A percentile compares a stretch with the other conserved stretches of the same genome.
These are phyloP conservation scores for Penicillium nordicum DNA, from an alignment of 2,329 filamentous ascomycete genomes.

Conservation along the genomic window DNA sequence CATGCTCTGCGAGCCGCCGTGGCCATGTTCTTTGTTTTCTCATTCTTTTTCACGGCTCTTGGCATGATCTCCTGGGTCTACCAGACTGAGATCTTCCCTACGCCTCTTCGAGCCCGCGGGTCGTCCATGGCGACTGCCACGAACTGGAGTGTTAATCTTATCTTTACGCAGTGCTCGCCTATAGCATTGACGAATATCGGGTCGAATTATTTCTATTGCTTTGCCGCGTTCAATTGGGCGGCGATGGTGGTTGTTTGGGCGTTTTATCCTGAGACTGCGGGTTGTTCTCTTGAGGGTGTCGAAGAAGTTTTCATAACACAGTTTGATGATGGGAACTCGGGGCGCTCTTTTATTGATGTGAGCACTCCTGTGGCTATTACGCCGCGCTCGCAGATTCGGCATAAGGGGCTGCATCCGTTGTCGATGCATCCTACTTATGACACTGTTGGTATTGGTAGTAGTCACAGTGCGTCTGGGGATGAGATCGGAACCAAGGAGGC, in stretches of 20 bases:
- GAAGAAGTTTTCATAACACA: conserved; percentile 26
- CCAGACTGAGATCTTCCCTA: conserved; percentile 48
- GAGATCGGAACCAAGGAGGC: background rate
- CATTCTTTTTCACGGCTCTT: conserved; percentile 44
- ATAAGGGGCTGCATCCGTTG: conserved; percentile 20
- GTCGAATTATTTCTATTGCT: conserved; percentile 51
- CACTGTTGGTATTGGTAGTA: conserved; percentile 12
- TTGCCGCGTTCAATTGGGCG: conserved; percentile 49
- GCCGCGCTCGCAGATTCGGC: conserved; percentile 14
- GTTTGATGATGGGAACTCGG: background rate
- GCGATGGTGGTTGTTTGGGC: conserved; percentile 36
- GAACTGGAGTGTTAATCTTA: conserved; percentile 47
- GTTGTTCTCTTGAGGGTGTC: conserved; percentile 31
- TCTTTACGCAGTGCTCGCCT: conserved; percentile 52
- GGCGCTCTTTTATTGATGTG: background rate
- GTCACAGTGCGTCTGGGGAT: conserved; percentile 5
- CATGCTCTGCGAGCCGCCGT: conserved; percentile 45
- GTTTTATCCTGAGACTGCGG: conserved; percentile 35
- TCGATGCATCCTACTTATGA: conserved; percentile 21
- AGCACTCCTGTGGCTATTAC: background rate
- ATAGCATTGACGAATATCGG: conserved; percentile 42
- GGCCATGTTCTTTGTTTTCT: conserved; percentile 49
- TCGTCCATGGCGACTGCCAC: conserved; percentile 46
- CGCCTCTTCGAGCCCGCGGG: conserved; percentile 42
- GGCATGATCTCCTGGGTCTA: conserved; percentile 50